Base-by-base conservation (phyloP, 768 basidiomycete species). In the Lentinula raphanica region DNA sequence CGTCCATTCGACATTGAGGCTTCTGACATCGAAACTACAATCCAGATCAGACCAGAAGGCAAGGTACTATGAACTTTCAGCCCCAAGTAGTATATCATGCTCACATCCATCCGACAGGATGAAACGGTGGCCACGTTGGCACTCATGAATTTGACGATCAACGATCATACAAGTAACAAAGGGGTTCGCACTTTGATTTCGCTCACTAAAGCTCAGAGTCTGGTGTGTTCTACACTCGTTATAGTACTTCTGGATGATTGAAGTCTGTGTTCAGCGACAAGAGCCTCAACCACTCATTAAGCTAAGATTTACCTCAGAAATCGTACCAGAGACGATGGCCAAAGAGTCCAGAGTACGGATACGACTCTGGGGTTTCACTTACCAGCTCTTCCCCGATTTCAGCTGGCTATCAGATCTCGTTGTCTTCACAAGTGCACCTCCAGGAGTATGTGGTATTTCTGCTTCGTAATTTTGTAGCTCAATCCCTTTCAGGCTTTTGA, bases 311-410 rank as follows among this genome's bases (percentile, higher is more conserved):
- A 77, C 78, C 9, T 93, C 94, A 0, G 66, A 84, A 2, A 71
- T 78, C 2, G 74, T 86, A 12, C 79, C 85, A 2, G 83, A 79
- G 56, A 81, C 85, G 0, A 77, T 74, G 1, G 76, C 81, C n/a
- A 95, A 96, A 72, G 90, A 94, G 68, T 92, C 91, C 1, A 79
- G 79, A 56, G 69, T 96, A 60, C 84, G 83, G 59, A 59, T 90
- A 17, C 79, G 81, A 8, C 64, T 91, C 15, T 81, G 75, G 59
- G 86, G 85, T 19, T 81, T 90, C 59, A 88, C 84, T 0, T 80
- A 79, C 62, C 82, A 80, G 58, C 62, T 87, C 3, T 78, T 78
- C 25, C 79, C 90, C 4, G 84, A 94, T 63, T 61, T 87, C 36
- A 65, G 69, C 3, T 91, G 88, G 83, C 68, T 82, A 8, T 64